These are phyloP conservation scores for Penicillium olsonii DNA, from an alignment of 2,329 filamentous ascomycete species.

Conservation along the genomic window DNA sequence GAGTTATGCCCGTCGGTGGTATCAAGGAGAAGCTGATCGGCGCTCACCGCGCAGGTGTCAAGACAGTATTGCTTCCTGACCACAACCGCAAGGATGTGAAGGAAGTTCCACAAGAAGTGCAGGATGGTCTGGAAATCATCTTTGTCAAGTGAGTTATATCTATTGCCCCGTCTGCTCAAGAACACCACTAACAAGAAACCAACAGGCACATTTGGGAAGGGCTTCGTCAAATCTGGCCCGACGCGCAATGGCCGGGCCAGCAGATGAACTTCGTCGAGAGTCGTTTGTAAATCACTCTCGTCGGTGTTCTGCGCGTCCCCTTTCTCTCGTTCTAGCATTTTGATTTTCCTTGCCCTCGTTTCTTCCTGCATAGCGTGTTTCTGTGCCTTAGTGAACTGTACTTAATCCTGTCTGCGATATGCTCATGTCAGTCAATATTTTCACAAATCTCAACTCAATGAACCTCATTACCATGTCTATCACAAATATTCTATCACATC, in stretches of 20 bases:
- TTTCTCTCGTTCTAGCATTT: constrained; percentile 2
- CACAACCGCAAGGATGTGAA: constrained; percentile 90
- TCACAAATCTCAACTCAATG: constrained; percentile 12
- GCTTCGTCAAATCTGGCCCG: constrained; percentile 87
- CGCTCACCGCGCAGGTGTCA: constrained; percentile 87
- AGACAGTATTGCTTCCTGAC: constrained; percentile 84
- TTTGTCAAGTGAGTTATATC: constrained; percentile 73
- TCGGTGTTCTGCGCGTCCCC: background rate
- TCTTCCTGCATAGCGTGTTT: constrained; percentile 18
- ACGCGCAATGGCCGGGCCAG: constrained; percentile 78
- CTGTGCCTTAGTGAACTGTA: constrained; percentile 6
- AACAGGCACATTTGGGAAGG: constrained; percentile 90
- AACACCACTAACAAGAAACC: constrained; percentile 21
- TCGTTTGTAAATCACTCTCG: constrained; percentile 61
- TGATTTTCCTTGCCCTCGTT: constrained; percentile 12
- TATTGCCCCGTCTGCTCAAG: background rate
- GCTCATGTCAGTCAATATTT: constrained; percentile 8
- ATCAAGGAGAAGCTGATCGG: constrained; percentile 99
- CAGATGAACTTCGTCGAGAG: constrained; percentile 73
- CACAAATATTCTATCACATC: background rate
- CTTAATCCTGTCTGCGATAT: constrained; percentile 11
- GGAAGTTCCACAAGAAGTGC: constrained; percentile 88
- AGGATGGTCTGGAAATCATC: constrained; percentile 81
- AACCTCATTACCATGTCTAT: too few relatives aligned
- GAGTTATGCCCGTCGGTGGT: constrained; percentile 90